phyloP scores from a whole-genome alignment of 352 stramenopile species.

The Phytophthora citrophthora region DNA sequence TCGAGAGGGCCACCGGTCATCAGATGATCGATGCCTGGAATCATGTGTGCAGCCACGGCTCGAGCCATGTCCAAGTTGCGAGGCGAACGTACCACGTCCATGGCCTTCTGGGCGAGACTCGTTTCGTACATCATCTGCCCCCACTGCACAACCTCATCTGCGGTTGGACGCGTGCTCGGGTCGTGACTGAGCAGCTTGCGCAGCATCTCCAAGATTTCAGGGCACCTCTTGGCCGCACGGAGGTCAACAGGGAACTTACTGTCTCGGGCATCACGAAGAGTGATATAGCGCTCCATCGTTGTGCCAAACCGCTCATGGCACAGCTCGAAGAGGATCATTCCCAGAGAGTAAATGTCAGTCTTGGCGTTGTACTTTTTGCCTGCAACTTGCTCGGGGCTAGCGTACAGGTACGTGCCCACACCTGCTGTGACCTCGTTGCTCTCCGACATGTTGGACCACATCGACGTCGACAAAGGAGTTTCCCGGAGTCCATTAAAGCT shows the following conservation, averaged over 20 bases:
- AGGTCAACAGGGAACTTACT: conserved; percentile 67
- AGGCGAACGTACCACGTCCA: conserved; percentile 61
- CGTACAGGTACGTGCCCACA: conserved; percentile 92
- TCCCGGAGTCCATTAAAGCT: conserved; percentile 31
- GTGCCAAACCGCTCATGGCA: conserved; percentile 90
- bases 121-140: conserved; percentile 79
- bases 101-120: conserved; percentile 58
- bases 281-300: conserved; percentile 90
- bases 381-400: conserved; percentile 90
- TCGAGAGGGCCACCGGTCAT: conserved; percentile 23
- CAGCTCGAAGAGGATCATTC: conserved; percentile 93
- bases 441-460: conserved; percentile 80
- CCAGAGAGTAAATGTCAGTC: conserved; percentile 91
- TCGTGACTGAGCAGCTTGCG: conserved; percentile 62
- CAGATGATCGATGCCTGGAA: conserved; percentile 42
- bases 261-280: conserved; percentile 77
- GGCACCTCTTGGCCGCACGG: conserved; percentile 54
- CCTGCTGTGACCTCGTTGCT: conserved; percentile 85
- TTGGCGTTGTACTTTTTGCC: conserved; percentile 93
- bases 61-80: conserved; percentile 38
- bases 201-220: conserved; percentile 78
- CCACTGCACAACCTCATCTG: conserved; percentile 78
- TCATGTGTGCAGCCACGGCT: conserved; percentile 21
- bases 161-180: conserved; percentile 55
- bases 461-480: conserved; percentile 49